Conservation (phyloP, 257 asterid genomes). For the Mentha longifolia region DNA sequence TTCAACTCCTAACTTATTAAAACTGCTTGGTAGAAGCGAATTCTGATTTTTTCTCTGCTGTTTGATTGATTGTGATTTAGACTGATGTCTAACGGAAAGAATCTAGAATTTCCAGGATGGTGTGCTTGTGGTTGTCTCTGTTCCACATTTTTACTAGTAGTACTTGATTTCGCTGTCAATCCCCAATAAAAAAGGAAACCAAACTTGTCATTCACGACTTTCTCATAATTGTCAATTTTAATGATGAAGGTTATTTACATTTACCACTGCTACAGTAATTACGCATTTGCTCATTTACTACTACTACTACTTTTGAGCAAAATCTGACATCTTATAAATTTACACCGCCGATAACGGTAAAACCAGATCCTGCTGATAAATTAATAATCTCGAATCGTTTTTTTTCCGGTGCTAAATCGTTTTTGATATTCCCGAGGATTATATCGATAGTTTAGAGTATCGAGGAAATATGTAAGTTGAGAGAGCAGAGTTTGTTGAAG, state of each 20-base stretch:
- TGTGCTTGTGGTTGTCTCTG: conserved; percentile 29
- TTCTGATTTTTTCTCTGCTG: conserved; percentile 4
- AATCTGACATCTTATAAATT: conserved; percentile 12
- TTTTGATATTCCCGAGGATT: conserved; percentile 45
- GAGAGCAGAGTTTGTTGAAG: conserved; percentile 23
- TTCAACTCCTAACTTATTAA: background rate
- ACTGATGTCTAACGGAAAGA: conserved; percentile 26
- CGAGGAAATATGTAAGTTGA: conserved; percentile 42
- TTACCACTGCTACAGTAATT: background rate
- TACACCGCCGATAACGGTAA: background rate
- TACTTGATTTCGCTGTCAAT: conserved; percentile 30
- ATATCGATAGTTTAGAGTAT: conserved; percentile 36
- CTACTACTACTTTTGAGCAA: background rate
- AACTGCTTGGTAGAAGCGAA: conserved; percentile 21
- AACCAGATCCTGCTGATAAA: conserved; percentile 22
- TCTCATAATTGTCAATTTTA: background rate
- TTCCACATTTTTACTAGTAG: conserved; percentile 30
- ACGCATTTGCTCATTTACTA: too few species aligned
- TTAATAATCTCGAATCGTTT: background rate
- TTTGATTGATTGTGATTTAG: conserved; percentile 29
- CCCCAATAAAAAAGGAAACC: conserved; percentile 10
- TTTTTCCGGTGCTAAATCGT: conserved; percentile 10
- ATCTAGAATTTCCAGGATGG: conserved; percentile 33
- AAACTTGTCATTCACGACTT: conserved; percentile 8
- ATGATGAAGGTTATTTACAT: too few species aligned